These are phyloP conservation scores for Nicotiana obtusifolia DNA, from an alignment of 257 asterid genomes.

Conservation along the genomic window DNA sequence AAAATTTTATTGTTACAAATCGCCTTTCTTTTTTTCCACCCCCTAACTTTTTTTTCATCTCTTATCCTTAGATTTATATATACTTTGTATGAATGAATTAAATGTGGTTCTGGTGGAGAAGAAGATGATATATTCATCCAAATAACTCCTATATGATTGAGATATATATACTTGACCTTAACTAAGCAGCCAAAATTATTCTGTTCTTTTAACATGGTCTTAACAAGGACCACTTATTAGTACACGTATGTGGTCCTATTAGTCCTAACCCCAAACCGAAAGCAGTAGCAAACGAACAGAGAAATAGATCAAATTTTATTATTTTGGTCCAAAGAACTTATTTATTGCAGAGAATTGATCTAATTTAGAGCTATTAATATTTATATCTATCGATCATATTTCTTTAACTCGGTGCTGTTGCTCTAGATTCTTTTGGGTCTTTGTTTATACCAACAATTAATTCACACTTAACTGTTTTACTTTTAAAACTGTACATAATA, in stretches of 20 bases:
- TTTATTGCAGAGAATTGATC: neutral
- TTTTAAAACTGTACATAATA: no score
- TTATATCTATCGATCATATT: neutral
- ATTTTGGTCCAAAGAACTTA: neutral
- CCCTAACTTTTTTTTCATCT: neutral
- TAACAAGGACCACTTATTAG: constrained; percentile 25
- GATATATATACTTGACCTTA: constrained; percentile 39
- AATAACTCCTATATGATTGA: constrained; percentile 58
- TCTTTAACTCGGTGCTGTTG: no score
- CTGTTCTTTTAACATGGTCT: neutral
- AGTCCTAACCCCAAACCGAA: constrained; percentile 15
- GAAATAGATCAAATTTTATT: neutral
- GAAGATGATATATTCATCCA: constrained; percentile 36
- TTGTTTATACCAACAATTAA: neutral
- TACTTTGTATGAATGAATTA: neutral
- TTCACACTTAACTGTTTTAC: neutral
- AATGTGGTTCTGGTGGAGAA: constrained; percentile 31
- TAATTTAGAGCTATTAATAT: no score
- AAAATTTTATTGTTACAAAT: constrained; percentile 36
- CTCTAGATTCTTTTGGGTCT: neutral
- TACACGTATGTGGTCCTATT: constrained; percentile 39
- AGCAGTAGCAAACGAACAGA: neutral
- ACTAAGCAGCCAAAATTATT: constrained; percentile 28
- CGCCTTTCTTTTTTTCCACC: neutral
- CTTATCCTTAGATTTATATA: constrained; percentile 26